phyloP scores from a whole-genome alignment of 805 yeast species.

The Suhomyces emberorum region DNA sequence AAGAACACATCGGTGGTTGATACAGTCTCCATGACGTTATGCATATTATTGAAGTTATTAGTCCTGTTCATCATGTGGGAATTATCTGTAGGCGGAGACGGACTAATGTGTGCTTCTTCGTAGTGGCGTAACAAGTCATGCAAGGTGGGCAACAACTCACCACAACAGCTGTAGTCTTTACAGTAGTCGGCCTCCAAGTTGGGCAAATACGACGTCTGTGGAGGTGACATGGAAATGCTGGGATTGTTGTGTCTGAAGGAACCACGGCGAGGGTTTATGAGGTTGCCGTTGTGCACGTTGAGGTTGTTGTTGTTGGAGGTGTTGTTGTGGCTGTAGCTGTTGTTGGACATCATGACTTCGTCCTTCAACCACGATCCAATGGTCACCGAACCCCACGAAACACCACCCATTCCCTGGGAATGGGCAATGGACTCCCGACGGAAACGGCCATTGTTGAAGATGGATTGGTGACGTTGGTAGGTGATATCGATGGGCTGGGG shows the following conservation, averaged over 20 bases:
- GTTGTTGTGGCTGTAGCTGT: conserved; percentile 10
- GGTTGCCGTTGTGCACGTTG: conserved; percentile 16
- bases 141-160: conserved; percentile 83
- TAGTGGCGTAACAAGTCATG: conserved; percentile 93
- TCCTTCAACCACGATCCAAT: conserved; percentile 96
- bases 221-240: conserved; percentile 52
- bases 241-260: conserved; percentile 29
- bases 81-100: conserved; percentile 45
- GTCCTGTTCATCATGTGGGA: conserved; percentile 27
- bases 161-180: conserved; percentile 95
- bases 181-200: conserved; percentile 94
- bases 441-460: conserved; percentile 43
- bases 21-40: conserved; percentile 77
- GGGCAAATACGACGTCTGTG: conserved; percentile 77
- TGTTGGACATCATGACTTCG: conserved; percentile 65
- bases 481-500: conserved; percentile 47
- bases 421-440: conserved; percentile 92
- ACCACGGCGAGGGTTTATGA: conserved; percentile 37
- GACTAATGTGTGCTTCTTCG: conserved; percentile 88
- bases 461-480: conserved; percentile 39
- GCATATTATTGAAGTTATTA: conserved; percentile 41
- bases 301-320: conserved; percentile 14
- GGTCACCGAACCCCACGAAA: conserved; percentile 94
- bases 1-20: conserved; percentile 91
- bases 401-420: conserved; percentile 97